Evolutionary conservation across 1,284 basidiomycete genomes (phyloP), one percentile per base, ranked within the genome.

Genomic region (Coniferiporia weirii): DNA sequence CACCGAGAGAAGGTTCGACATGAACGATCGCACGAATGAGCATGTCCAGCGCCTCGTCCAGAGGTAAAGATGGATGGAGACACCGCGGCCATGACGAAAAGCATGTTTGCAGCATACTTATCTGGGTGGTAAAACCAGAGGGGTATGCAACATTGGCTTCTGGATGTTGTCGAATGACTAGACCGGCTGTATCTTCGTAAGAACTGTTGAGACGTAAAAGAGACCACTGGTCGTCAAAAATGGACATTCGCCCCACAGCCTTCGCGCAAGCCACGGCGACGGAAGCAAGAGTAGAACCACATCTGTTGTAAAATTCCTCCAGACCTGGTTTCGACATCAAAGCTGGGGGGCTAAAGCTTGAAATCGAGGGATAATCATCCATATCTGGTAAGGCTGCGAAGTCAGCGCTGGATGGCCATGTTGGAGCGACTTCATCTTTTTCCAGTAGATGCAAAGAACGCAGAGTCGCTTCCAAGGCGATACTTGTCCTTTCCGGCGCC

Each of bases 11-110:
- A 1, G 90, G 88, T 64, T 98, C 93, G 22, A 95, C 85, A 65
- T 95, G 94, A 43, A 93, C 81, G 20, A 93, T 81, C 0, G 90
- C 90, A 19, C 85, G 83, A 51, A 95, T 79, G 20, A 97, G 80
- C 75, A 94, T 86, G 64, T 93, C 87, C 54, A 95, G 79, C 0
- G 87, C 82, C 52, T 88, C 87, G 4, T 78, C 72, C 56, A 89
- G 71, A 56, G 78, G 71, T 54, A 83, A 73, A 55, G 79, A 76
- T 0, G 74, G 63, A 71, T 87, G 82, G 34, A 95, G 76, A 64
- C 86, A 89, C 7, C 93, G 83, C 0, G 95, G 95, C 85, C 95
- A 91, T 2, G 90, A 81, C 60, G 91, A 87, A 69, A 96, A 90
- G 68, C 91, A 86, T 0, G 87, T 83, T 61, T 87, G 84, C 1